Percentiles rank a stretch among this genome's conserved stretches.
Evolutionary conservation across 345 rosid species (phyloP).

Genomic region (Alliaria petiolata): DNA sequence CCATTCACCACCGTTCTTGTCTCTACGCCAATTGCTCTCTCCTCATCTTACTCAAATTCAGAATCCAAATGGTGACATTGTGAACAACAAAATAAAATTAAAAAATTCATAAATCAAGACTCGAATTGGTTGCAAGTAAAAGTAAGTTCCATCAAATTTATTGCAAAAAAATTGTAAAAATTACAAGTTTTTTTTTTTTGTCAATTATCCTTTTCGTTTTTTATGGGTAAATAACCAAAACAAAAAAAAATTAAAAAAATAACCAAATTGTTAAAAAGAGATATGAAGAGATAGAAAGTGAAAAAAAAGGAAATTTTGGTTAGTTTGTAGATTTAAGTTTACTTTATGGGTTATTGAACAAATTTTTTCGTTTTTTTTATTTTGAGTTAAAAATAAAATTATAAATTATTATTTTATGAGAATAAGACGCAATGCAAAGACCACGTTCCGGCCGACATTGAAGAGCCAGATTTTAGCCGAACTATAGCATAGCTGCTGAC

Average conservation of each 20-base stretch:
- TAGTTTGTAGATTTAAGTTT: too few relatives aligned
- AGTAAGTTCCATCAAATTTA: not conserved
- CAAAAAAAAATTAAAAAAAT: too few relatives aligned
- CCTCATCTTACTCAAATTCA: not conserved
- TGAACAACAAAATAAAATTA: not conserved
- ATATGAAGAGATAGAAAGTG: too few relatives aligned
- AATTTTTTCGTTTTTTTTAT: not conserved
- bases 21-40: constrained; percentile 3
- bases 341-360: too few relatives aligned
- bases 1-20: constrained; percentile 5
- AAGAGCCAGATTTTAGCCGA: constrained; percentile 13
- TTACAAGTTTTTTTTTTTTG: not conserved
- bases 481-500: constrained; percentile 6
- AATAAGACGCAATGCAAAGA: not conserved
- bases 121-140: not conserved
- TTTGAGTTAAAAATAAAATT: not conserved
- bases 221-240: too few relatives aligned
- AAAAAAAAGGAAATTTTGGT: too few relatives aligned
- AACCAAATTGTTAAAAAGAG: too few relatives aligned
- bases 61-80: not conserved
- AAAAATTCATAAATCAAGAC: not conserved
- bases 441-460: constrained; percentile 14
- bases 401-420: not conserved
- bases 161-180: not conserved
- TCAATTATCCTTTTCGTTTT: not conserved